Percentiles rank a stretch among this genome's conserved stretches.
These are phyloP conservation scores for Microsporum canis DNA, from an alignment of 2,329 filamentous ascomycete genomes.

Conservation along the genomic window DNA sequence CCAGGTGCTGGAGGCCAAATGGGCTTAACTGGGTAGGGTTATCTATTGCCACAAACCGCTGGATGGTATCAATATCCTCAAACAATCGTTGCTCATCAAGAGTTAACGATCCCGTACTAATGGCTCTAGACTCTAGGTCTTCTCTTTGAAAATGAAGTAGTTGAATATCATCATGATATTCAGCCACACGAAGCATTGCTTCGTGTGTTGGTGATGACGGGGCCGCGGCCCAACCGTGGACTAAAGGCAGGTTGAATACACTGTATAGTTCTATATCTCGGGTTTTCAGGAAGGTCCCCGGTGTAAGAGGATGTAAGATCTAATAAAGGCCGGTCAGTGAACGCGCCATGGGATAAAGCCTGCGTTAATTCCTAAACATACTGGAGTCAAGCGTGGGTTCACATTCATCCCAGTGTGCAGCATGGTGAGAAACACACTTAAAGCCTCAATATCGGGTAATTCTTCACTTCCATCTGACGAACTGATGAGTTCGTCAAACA, in stretches of 20 bases:
- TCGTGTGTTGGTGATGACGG: conserved; percentile 55
- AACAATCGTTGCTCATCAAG: conserved; percentile 66
- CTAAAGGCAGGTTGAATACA: conserved; percentile 74
- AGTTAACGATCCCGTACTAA: conserved; percentile 48
- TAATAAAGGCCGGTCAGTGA: conserved; percentile 32
- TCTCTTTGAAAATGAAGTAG: conserved; percentile 80
- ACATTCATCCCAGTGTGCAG: conserved; percentile 97
- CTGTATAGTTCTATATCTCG: conserved; percentile 82
- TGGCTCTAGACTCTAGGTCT: conserved; percentile 71
- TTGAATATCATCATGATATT: conserved; percentile 84
- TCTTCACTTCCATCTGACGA: conserved; percentile 54
- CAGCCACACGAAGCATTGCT: conserved; percentile 62
- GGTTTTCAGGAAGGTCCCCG: conserved; percentile 79
- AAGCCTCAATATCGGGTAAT: conserved; percentile 74
- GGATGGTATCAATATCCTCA: conserved; percentile 74
- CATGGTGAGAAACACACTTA: conserved; percentile 78
- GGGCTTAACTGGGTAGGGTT: conserved; percentile 81
- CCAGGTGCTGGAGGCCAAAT: conserved; percentile 66
- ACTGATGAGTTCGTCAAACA: conserved; percentile 89
- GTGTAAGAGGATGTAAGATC: conserved; percentile 23
- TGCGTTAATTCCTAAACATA: conserved; percentile 12
- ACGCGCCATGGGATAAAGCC: conserved; percentile 1
- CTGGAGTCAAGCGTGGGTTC: conserved; percentile 74
- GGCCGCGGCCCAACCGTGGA: conserved; percentile 80
- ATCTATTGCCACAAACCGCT: conserved; percentile 58